Percentiles rank a stretch among this genome's conserved stretches.
Evolutionary conservation across 2,329 filamentous ascomycete species (phyloP).

Genomic region (Corinectria fuckeliana): DNA sequence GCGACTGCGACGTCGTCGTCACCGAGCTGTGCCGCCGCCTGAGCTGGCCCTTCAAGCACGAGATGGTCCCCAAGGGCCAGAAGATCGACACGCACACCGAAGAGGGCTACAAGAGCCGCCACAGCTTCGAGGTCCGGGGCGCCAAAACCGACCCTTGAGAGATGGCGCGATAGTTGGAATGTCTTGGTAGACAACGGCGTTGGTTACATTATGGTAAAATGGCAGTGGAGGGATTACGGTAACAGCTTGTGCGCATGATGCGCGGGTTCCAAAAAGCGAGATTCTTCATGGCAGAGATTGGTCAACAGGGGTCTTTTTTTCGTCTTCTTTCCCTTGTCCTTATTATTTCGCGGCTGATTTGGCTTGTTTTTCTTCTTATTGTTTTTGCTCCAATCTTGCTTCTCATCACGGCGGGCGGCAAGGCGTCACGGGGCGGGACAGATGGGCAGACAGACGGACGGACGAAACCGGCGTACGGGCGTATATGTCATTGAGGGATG

Average conservation of each 20-base stretch:
- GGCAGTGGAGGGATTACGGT: neutral
- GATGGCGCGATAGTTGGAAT: neutral
- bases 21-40: conserved; percentile 83
- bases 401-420: conserved; percentile 25
- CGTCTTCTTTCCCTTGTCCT: neutral
- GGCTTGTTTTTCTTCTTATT: conserved; percentile 9
- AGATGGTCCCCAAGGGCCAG: conserved; percentile 79
- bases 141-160: neutral
- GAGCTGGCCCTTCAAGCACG: conserved; percentile 80
- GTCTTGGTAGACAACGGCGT: neutral
- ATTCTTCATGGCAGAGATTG: neutral
- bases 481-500: conserved; percentile 1
- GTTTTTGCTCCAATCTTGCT: neutral
- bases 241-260: neutral
- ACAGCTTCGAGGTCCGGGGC: conserved; percentile 42
- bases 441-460: conserved; percentile 22
- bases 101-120: conserved; percentile 45
- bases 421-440: conserved; percentile 29
- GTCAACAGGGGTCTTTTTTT: conserved; percentile 1
- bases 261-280: neutral
- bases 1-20: conserved; percentile 91
- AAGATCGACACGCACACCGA: conserved; percentile 59
- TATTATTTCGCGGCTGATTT: neutral
- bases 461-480: conserved; percentile 27
- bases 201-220: neutral